Conservation (phyloP, 331 rosid genomes). For the Rhamnella rubrinervis region DNA sequence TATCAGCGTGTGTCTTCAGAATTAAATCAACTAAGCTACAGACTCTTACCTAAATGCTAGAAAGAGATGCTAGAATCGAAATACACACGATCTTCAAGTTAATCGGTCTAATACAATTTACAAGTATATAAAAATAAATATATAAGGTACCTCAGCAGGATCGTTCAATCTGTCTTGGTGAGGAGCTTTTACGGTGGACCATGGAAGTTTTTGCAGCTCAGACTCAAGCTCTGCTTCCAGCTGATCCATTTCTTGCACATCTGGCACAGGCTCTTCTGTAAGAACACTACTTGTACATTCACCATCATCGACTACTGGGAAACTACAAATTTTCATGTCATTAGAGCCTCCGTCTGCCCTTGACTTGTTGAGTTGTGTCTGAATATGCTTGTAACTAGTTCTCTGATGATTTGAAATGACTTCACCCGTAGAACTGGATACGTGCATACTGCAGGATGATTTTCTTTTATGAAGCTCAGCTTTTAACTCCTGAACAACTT, state of each 20-base stretch:
- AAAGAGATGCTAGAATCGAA: not conserved
- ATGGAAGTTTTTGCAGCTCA: slow-evolving; percentile 62
- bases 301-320: slow-evolving; percentile 34
- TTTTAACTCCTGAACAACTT: slow-evolving; percentile 52
- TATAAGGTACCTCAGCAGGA: slow-evolving; percentile 41
- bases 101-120: slow-evolving; percentile 3
- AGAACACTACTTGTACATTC: slow-evolving; percentile 64
- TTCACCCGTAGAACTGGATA: slow-evolving; percentile 27
- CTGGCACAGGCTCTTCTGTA: slow-evolving; percentile 54
- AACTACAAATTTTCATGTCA: slow-evolving; percentile 23
- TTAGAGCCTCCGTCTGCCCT: slow-evolving; percentile 22
- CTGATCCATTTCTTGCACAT: slow-evolving; percentile 52
- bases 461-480: slow-evolving; percentile 53
- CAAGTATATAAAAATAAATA: not conserved
- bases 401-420: slow-evolving; percentile 16
- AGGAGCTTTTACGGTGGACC: slow-evolving; percentile 39
- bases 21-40: slow-evolving; percentile 5
- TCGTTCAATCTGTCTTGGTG: slow-evolving; percentile 23
- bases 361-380: slow-evolving; percentile 23
- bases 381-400: slow-evolving; percentile 23
- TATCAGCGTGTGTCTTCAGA: not conserved
- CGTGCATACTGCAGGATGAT: slow-evolving; percentile 23
- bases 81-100: not conserved
- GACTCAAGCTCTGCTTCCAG: slow-evolving; percentile 67
- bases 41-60: not conserved